These are phyloP conservation scores for Chrysanthemum makinoi DNA, from an alignment of 129 eudicot species.

Conservation along the genomic window DNA sequence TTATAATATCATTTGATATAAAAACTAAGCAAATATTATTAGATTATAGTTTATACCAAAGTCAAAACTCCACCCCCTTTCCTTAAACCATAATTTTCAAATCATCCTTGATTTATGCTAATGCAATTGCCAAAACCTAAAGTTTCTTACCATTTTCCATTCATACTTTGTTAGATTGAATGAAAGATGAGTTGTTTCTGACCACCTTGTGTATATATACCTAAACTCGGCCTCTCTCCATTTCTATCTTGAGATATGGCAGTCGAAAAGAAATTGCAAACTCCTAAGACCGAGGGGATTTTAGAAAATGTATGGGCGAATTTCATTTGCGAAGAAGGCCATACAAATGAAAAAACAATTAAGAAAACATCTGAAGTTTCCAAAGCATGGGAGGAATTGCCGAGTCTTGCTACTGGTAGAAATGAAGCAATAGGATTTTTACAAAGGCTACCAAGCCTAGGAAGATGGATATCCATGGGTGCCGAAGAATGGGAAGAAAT, in stretches of 20 bases:
- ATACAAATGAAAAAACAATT: constrained; percentile 1
- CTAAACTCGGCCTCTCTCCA: background rate
- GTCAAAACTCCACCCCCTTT: constrained; percentile 44
- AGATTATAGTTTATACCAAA: constrained; percentile 22
- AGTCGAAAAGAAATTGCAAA: constrained; percentile 26
- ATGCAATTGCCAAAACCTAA: constrained; percentile 30
- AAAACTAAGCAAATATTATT: background rate
- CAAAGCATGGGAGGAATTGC: constrained; percentile 49
- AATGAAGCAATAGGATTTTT: constrained; percentile 39
- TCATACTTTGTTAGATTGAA: constrained; percentile 25
- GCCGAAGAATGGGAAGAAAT: constrained; percentile 77
- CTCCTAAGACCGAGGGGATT: constrained; percentile 41
- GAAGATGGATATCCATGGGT: constrained; percentile 92
- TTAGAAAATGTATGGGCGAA: constrained; percentile 80
- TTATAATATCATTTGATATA: constrained; percentile 15
- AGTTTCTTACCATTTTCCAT: constrained; percentile 47
- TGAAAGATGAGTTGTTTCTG: constrained; percentile 25
- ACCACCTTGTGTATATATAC: constrained; percentile 10
- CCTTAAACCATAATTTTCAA: constrained; percentile 45
- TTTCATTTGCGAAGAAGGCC: constrained; percentile 48
- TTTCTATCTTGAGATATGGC: constrained; percentile 41
- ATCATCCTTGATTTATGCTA: constrained; percentile 58
- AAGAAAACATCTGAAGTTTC: constrained; percentile 11
- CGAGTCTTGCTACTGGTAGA: constrained; percentile 32
- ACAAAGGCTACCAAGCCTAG: constrained; percentile 77